Percentiles rank a stretch among this genome's conserved stretches.
Evolutionary conservation across 805 yeast genomes (phyloP).

Genomic region (Wickerhamiella domercqiae): DNA sequence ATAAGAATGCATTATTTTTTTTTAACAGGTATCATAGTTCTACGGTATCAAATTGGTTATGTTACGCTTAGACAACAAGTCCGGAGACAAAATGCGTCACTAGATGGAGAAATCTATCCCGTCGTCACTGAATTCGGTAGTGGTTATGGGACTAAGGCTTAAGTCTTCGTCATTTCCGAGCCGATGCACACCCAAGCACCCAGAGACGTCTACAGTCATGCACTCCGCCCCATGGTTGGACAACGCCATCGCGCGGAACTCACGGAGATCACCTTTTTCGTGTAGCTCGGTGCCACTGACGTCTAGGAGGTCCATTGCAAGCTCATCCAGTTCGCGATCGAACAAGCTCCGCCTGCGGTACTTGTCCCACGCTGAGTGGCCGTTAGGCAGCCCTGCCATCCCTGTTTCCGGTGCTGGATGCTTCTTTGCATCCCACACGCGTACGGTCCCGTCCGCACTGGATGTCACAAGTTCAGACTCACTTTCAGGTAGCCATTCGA

Average conservation of each 20-base stretch:
- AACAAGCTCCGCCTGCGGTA: slow-evolving; percentile 18
- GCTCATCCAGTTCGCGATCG: slow-evolving; percentile 11
- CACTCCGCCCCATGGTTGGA: slow-evolving; percentile 13
- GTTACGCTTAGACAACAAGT: too few species aligned
- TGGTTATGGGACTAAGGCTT: neutral
- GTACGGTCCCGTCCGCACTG: slow-evolving; percentile 49
- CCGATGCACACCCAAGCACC: slow-evolving; percentile 23
- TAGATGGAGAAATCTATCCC: neutral
- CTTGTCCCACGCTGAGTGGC: slow-evolving; percentile 15
- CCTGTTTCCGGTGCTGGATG: neutral
- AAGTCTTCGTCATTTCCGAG: slow-evolving; percentile 3
- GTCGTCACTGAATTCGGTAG: neutral
- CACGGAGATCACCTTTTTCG: slow-evolving; percentile 18
- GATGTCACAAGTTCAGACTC: slow-evolving; percentile 39
- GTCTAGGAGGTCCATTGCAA: slow-evolving; percentile 15
- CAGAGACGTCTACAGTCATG: slow-evolving; percentile 21
- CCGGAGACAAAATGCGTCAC: too few species aligned
- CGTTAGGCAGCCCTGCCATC: neutral
- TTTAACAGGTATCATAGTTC: too few species aligned
- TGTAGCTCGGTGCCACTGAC: too few species aligned
- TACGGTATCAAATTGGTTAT: too few species aligned
- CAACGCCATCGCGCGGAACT: slow-evolving; percentile 18
- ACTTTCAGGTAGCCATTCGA: slow-evolving; percentile 42
- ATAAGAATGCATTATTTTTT: too few species aligned
- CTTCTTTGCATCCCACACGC: slow-evolving; percentile 43